phyloP scores from a whole-genome alignment of 345 rosid species.

The Eucalyptus marginata region DNA sequence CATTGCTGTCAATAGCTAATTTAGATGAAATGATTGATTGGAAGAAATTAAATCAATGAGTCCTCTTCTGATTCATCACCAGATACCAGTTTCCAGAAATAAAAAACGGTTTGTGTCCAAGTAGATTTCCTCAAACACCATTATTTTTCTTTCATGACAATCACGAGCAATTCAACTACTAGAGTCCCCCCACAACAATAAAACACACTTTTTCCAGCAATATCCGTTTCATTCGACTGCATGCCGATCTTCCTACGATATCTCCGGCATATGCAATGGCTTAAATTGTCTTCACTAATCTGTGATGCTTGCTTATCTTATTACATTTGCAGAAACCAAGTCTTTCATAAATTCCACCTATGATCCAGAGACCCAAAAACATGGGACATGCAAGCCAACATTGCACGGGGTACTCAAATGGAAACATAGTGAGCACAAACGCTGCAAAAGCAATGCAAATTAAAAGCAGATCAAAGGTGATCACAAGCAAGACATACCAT shows the following conservation, averaged over 20 bases:
- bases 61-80: neutral
- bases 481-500: conserved; percentile 27
- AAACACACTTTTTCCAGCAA: neutral
- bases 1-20: neutral
- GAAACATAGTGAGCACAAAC: neutral
- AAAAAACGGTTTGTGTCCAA: neutral
- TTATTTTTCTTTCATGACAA: neutral
- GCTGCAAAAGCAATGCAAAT: neutral
- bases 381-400: neutral
- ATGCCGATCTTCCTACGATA: neutral
- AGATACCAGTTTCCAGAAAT: neutral
- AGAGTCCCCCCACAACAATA: neutral
- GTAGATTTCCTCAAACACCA: neutral
- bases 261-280: neutral
- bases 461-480: neutral
- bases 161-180: neutral
- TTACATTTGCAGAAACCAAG: neutral
- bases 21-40: neutral
- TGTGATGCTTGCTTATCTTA: neutral
- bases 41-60: neutral
- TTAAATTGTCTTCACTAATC: neutral
- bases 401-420: neutral
- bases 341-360: neutral
- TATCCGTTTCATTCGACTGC: neutral
- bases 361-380: neutral